These are phyloP conservation scores for Pichia phayaonensis DNA, from an alignment of 805 yeast species.

Conservation along the genomic window DNA sequence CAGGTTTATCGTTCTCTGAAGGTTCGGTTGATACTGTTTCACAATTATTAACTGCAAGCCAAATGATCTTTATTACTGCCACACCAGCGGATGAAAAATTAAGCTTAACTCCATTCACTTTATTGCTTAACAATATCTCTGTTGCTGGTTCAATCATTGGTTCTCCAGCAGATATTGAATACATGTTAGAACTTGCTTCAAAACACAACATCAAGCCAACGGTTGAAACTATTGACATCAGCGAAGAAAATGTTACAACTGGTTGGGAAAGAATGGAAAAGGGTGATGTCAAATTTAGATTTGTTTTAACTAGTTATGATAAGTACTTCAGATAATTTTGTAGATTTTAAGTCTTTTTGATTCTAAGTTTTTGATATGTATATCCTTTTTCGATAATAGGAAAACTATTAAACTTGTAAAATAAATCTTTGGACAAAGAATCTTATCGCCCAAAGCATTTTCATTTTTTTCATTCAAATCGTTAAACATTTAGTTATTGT, in stretches of 20 bases:
- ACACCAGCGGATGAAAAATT: slow-evolving; percentile 31
- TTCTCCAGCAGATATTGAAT: slow-evolving; percentile 36
- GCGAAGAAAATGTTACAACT: slow-evolving; percentile 33
- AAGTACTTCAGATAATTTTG: slow-evolving; percentile 18
- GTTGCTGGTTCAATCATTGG: slow-evolving; percentile 35
- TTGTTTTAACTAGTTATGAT: slow-evolving; percentile 43
- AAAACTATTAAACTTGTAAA: too few relatives aligned
- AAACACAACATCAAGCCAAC: slow-evolving; percentile 40
- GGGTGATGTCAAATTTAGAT: slow-evolving; percentile 49
- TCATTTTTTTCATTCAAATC: too few relatives aligned
- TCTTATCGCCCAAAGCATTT: too few relatives aligned
- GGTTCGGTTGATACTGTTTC: neutral
- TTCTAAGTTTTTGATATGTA: too few relatives aligned
- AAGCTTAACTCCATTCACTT: slow-evolving; percentile 28
- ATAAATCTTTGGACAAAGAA: too few relatives aligned
- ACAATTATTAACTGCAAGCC: too few relatives aligned
- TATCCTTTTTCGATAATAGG: too few relatives aligned
- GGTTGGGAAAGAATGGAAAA: slow-evolving; percentile 41
- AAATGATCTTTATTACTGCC: slow-evolving; percentile 16
- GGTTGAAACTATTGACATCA: slow-evolving; percentile 44
- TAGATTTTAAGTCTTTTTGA: neutral
- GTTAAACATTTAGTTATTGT: too few relatives aligned
- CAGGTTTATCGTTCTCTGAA: slow-evolving; percentile 7
- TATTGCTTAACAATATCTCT: slow-evolving; percentile 27
- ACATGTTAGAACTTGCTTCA: slow-evolving; percentile 42